phyloP scores from a whole-genome alignment of 2,329 filamentous ascomycete species.

The Aureobasidium sp. region DNA sequence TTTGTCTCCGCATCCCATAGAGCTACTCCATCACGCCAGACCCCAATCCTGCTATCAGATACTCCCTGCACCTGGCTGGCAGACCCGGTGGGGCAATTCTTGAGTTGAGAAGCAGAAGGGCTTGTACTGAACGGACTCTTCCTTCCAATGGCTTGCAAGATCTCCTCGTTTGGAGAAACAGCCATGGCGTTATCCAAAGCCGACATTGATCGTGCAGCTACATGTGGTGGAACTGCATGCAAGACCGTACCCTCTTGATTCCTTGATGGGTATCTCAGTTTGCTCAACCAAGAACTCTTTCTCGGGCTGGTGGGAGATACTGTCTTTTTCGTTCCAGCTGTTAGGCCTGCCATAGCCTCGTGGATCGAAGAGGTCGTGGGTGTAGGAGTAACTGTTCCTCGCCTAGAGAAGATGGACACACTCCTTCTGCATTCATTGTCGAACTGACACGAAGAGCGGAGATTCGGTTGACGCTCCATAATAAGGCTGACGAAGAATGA shows the following conservation, averaged over 20 bases:
- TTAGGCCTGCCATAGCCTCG: constrained; percentile 12
- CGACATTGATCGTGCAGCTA: constrained; percentile 22
- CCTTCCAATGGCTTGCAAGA: constrained; percentile 27
- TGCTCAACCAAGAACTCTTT: constrained; percentile 7
- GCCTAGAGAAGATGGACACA: constrained; percentile 30
- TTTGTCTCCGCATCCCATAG: constrained; percentile 28
- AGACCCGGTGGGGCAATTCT: not conserved
- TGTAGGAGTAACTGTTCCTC: constrained; percentile 22
- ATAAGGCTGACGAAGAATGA: not conserved
- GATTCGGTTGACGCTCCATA: not conserved
- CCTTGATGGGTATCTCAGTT: not conserved
- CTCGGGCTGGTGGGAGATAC: constrained; percentile 14
- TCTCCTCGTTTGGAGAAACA: constrained; percentile 32
- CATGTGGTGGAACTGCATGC: constrained; percentile 24
- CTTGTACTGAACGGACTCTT: constrained; percentile 5
- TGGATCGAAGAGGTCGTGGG: constrained; percentile 16
- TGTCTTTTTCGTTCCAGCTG: not conserved
- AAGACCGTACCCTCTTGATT: constrained; percentile 19
- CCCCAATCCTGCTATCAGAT: constrained; percentile 28
- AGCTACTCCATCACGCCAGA: constrained; percentile 37
- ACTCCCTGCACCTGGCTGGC: constrained; percentile 16
- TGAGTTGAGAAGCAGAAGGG: constrained; percentile 14
- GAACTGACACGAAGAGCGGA: not conserved
- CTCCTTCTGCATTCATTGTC: constrained; percentile 18
- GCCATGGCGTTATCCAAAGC: constrained; percentile 30